Percentiles rank a stretch among this genome's conserved stretches.
Evolutionary conservation across 306 rosid species (phyloP).

Genomic region (Prunus dulcis): DNA sequence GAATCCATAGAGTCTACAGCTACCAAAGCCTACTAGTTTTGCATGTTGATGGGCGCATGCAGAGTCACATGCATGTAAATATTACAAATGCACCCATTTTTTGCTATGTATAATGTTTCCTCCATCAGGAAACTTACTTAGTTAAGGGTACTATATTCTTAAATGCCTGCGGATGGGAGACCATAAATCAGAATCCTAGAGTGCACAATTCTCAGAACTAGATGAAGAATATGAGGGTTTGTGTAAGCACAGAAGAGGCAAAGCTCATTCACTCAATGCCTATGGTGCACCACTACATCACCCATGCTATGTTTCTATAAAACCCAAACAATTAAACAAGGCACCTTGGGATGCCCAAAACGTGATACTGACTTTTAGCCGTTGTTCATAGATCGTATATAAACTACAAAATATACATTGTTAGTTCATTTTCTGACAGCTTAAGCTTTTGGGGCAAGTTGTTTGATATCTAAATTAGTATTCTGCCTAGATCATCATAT

Average conservation of each 20-base stretch:
- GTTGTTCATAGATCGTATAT: too few species aligned
- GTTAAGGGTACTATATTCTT: not conserved
- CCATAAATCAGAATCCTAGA: not conserved
- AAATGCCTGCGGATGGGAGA: not conserved
- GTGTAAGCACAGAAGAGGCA: slow-evolving; percentile 5
- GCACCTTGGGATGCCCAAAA: not conserved
- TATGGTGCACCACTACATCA: slow-evolving; percentile 13
- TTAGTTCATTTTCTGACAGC: too few species aligned
- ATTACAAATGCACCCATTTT: not conserved
- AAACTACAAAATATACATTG: too few species aligned
- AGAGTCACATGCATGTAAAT: too few species aligned
- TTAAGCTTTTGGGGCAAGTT: too few species aligned
- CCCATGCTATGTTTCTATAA: not conserved
- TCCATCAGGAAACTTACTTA: too few species aligned
- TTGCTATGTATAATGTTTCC: not conserved
- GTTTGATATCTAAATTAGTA: too few species aligned
- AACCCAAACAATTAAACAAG: not conserved
- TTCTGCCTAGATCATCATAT: not conserved
- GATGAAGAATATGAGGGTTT: not conserved
- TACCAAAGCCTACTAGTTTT: not conserved
- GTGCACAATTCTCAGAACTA: not conserved
- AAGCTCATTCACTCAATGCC: not conserved
- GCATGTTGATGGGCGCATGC: not conserved
- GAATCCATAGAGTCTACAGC: not conserved
- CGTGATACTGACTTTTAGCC: not conserved